A percentile compares a stretch with the other conserved stretches of the same genome.
Evolutionary conservation across 768 basidiomycete genomes (phyloP).

Genomic region (Rhizopogon roseolus): DNA sequence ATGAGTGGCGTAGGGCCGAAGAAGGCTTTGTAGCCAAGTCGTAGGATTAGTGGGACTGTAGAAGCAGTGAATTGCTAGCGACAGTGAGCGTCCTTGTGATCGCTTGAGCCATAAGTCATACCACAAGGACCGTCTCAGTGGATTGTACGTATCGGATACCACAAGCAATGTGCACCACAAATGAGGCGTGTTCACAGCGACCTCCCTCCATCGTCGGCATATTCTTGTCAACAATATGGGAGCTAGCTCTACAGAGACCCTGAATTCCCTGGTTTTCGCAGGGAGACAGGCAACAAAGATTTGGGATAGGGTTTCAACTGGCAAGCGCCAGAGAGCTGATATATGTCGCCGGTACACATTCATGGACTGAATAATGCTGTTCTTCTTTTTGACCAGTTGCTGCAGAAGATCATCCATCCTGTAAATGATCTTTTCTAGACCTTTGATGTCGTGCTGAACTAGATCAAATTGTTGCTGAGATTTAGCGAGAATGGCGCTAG

Average conservation of each 20-base stretch:
- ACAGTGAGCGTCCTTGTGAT: constrained; percentile 9
- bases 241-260: constrained; percentile 5
- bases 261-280: constrained; percentile 15
- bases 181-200: constrained; percentile 34
- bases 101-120: constrained; percentile 10
- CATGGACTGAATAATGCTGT: constrained; percentile 11
- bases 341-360: constrained; percentile 13
- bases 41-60: too few relatives aligned
- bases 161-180: constrained; percentile 36
- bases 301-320: constrained; percentile 41
- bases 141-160: constrained; percentile 5
- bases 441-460: constrained; percentile 4
- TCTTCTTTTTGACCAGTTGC: constrained; percentile 9
- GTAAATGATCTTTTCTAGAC: constrained; percentile 9
- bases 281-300: constrained; percentile 40
- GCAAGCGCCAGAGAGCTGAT: constrained; percentile 32
- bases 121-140: constrained; percentile 7
- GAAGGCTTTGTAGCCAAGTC: neutral
- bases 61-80: constrained; percentile 10
- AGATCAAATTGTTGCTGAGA: constrained; percentile 10
- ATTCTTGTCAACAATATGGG: constrained; percentile 37
- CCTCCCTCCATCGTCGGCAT: constrained; percentile 36
- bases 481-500: constrained; percentile 11
- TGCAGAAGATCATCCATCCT: constrained; percentile 5
- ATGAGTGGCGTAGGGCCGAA: constrained; percentile 15